Conservation (phyloP, 2,329 filamentous ascomycete species). For the Exophiala spinifera region DNA sequence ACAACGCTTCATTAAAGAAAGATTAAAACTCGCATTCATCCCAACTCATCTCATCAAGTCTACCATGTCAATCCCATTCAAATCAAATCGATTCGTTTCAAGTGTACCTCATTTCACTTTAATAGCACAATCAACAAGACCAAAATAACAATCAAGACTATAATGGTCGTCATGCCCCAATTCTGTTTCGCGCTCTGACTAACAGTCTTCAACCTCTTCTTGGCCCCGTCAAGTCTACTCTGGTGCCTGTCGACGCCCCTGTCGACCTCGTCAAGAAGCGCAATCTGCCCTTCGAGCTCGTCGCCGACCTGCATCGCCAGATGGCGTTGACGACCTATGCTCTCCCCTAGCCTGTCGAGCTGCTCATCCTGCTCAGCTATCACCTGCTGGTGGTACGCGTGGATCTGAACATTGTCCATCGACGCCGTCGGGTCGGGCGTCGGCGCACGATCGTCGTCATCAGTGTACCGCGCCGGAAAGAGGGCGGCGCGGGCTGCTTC, state of each 20-base stretch:
- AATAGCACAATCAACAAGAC: slow-evolving; percentile 77
- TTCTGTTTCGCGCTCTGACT: slow-evolving; percentile 75
- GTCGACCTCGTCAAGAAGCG: slow-evolving; percentile 87
- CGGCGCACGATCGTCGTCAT: slow-evolving; percentile 52
- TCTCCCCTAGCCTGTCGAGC: slow-evolving; percentile 81
- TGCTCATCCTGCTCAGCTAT: slow-evolving; percentile 89
- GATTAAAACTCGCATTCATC: no score
- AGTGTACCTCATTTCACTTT: no score
- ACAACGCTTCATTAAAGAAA: no score
- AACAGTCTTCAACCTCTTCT: slow-evolving; percentile 67
- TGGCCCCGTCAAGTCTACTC: slow-evolving; percentile 70
- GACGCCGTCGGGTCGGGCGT: slow-evolving; percentile 58
- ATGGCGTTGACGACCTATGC: slow-evolving; percentile 84
- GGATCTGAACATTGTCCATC: slow-evolving; percentile 79
- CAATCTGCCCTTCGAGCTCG: slow-evolving; percentile 86
- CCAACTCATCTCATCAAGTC: no score
- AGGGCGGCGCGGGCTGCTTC: slow-evolving; percentile 57
- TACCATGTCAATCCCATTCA: no score
- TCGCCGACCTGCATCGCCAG: slow-evolving; percentile 94
- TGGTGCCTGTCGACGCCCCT: slow-evolving; percentile 77
- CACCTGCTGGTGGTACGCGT: slow-evolving; percentile 76
- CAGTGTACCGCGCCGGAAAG: slow-evolving; percentile 49
- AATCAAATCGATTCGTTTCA: no score
- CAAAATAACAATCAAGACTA: slow-evolving; percentile 77
- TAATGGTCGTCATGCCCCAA: slow-evolving; percentile 78